Percentiles rank a stretch among this genome's conserved stretches.
Evolutionary conservation across 768 basidiomycete species (phyloP).

Genomic region (Leucocoprinus leucothites): DNA sequence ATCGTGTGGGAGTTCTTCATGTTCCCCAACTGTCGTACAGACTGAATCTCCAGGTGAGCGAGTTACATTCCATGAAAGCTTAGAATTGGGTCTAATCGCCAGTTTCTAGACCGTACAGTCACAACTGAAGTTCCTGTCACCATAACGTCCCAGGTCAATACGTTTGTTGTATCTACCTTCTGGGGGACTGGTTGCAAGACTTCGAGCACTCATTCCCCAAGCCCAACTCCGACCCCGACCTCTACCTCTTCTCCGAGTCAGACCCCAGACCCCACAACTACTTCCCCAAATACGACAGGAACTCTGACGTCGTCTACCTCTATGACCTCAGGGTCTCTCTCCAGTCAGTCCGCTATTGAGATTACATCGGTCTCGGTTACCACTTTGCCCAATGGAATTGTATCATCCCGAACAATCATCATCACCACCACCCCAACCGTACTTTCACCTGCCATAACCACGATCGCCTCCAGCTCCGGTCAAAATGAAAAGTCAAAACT

Average conservation of each 20-base stretch:
- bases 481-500: not conserved
- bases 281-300: no score
- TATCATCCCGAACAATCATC: not conserved
- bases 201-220: not conserved
- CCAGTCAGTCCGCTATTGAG: not conserved
- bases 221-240: not conserved
- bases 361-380: not conserved
- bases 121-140: not conserved
- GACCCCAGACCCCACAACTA: no score
- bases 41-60: no score
- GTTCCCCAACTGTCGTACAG: no score
- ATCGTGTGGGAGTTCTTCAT: not conserved
- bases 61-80: no score
- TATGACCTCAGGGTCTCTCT: not conserved
- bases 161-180: not conserved
- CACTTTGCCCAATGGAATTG: not conserved
- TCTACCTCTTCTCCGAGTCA: not conserved
- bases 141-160: not conserved
- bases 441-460: no score
- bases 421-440: not conserved
- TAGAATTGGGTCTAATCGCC: no score
- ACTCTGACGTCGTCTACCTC: no score
- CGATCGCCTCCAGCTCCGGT: not conserved
- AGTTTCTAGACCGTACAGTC: not conserved
- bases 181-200: not conserved